Base-by-base conservation (phyloP, 1,139 yeast genomes). In the Blastobotrys ciferrii region DNA sequence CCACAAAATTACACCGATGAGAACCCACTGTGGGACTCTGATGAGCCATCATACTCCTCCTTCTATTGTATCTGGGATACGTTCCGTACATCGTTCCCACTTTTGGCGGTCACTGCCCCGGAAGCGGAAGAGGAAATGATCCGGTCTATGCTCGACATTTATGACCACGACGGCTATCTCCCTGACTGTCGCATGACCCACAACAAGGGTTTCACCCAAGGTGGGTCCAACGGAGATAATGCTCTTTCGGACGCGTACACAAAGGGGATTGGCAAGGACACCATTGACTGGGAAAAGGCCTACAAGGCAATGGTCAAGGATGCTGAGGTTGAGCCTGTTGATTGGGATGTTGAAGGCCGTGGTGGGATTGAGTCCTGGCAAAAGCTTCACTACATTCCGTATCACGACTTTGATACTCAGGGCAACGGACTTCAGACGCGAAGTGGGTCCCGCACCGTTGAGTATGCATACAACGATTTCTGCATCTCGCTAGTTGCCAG, bases 51-150 rank as follows among this genome's bases (percentile, higher is more conserved):
- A 49, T 71, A 70, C 51, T 73, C 70, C 52, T 74, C 71, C 48
- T 71, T 67, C 63, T 70, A 67, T 53, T 70, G 72, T n/a, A 58
- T 71, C 32, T 71, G 75, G 75, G 74, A 71, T 52, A 64, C 71
- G 0, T 71, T 69, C 58, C 54, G 75, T 18, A 64, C 70, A 32
- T 57, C 68, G 18, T 61, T 66, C 48, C 75, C 75, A 2, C 56
- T 71, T 19, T 53, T 63, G 42, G 63, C 69, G 39, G 59, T 69
- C 18, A 48, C 70, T 33, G 63, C 64, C 46, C 69, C 69, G 15
- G 51, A 53, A 4, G 57, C 68, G 37, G 66, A 67, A n/a, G 57
- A 67, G 2, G 74, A 69, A 35, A 58, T 71, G 55, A 56, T 70
- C 6, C 58, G 69, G 44, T 51, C 68, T 2, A 55, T 71, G 41